Percentiles rank a stretch among this genome's conserved stretches.
These are phyloP conservation scores for Prunus yedoensis DNA, from an alignment of 331 rosid genomes.

Conservation along the genomic window DNA sequence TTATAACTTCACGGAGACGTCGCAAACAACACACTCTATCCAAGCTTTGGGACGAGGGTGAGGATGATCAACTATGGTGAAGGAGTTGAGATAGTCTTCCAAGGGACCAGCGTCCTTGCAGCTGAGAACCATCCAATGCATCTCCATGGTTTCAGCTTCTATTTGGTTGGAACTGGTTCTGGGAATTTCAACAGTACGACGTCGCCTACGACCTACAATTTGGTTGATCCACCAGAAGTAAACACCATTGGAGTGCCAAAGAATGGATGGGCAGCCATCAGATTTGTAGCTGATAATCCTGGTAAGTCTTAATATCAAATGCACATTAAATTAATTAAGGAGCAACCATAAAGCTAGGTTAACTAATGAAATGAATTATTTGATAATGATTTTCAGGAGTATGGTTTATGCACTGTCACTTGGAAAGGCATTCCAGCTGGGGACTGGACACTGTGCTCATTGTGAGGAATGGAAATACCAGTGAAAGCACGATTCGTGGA, in stretches of 20 bases:
- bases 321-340: neutral
- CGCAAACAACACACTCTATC: neutral
- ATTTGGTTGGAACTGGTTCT: too few species aligned
- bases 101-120: too few species aligned
- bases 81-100: constrained; percentile 13
- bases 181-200: too few species aligned
- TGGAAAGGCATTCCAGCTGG: constrained; percentile 22
- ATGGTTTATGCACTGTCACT: constrained; percentile 34
- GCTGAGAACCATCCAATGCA: too few species aligned
- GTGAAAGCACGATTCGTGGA: neutral
- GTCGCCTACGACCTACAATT: too few species aligned
- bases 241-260: too few species aligned
- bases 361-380: neutral
- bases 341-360: neutral
- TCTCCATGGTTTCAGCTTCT: too few species aligned
- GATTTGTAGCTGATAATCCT: too few species aligned
- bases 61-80: constrained; percentile 22
- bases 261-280: too few species aligned
- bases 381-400: constrained; percentile 19
- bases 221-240: too few species aligned
- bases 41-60: constrained; percentile 32
- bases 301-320: too few species aligned
- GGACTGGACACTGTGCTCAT: constrained; percentile 25
- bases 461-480: constrained; percentile 18
- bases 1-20: constrained; percentile 40